Conservation (phyloP, 768 basidiomycete species). For the Leucosporidium scottii region DNA sequence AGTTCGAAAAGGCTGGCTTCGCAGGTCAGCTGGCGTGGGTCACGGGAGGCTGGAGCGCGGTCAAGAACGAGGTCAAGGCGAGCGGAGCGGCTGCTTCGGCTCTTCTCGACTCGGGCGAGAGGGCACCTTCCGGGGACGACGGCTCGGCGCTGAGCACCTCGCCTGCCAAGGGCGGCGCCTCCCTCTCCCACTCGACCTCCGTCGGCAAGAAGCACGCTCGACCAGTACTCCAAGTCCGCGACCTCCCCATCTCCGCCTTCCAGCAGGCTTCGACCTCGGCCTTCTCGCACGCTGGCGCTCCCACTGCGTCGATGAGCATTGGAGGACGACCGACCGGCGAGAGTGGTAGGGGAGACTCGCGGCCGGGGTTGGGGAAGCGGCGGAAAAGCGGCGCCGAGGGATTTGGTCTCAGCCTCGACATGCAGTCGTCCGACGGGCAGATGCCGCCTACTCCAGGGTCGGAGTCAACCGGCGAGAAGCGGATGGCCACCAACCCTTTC, state of each 20-base stretch:
- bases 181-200: conserved; percentile 1
- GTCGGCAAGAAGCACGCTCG: conserved; percentile 22
- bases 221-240: conserved; percentile 35
- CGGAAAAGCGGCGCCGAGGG: conserved; percentile 24
- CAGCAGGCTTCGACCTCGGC: conserved; percentile 39
- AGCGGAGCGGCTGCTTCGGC: neutral
- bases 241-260: conserved; percentile 44
- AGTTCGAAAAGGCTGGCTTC: conserved; percentile 48
- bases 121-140: neutral
- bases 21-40: conserved; percentile 66
- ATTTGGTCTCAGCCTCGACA: neutral
- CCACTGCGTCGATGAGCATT: neutral
- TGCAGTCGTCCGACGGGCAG: neutral
- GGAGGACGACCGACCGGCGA: neutral
- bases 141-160: neutral
- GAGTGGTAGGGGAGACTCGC: neutral
- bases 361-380: conserved; percentile 27
- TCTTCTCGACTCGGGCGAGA: neutral
- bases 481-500: conserved; percentile 64
- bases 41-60: conserved; percentile 70
- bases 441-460: neutral
- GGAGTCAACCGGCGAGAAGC: neutral
- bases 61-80: conserved; percentile 41
- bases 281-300: conserved; percentile 10
- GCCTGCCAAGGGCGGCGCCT: neutral